phyloP scores from a whole-genome alignment of 75 land plant genomes.

The Chamaecyparis obtusa region DNA sequence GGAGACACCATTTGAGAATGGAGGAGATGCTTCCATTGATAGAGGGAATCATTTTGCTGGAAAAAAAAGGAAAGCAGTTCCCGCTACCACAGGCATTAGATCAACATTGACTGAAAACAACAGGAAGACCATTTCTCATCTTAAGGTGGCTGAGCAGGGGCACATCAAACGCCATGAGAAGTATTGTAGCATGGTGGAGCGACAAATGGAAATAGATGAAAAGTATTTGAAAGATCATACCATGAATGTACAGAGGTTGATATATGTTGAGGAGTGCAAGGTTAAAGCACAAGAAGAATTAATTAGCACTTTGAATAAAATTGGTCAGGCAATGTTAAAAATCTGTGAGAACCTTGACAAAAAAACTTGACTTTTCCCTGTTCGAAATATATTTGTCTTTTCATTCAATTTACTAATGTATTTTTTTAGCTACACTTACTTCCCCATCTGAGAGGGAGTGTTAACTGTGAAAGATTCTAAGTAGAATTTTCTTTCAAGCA shows the following conservation, averaged over 20 bases:
- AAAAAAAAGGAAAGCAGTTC: slow-evolving; percentile 1
- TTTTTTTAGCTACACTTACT: background rate
- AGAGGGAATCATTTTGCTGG: slow-evolving; percentile 1
- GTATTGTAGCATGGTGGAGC: slow-evolving; percentile 13
- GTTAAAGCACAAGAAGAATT: slow-evolving; percentile 10
- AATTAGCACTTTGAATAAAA: slow-evolving; percentile 6
- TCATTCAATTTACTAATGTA: background rate
- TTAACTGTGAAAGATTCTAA: background rate
- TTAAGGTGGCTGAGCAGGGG: slow-evolving; percentile 12
- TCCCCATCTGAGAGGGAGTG: background rate
- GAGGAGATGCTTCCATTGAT: slow-evolving; percentile 1
- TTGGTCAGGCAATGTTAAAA: slow-evolving; percentile 14
- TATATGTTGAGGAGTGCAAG: slow-evolving; percentile 10
- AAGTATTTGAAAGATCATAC: slow-evolving; percentile 9
- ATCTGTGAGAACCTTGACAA: slow-evolving; percentile 8
- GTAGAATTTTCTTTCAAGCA: background rate
- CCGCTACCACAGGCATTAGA: background rate
- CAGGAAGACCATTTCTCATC: background rate
- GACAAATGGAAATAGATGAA: slow-evolving; percentile 9
- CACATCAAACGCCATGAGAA: slow-evolving; percentile 12
- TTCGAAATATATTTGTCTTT: background rate
- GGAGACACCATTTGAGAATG: slow-evolving; percentile 4
- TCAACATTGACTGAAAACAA: slow-evolving; percentile 8
- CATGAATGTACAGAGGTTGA: slow-evolving; percentile 12
- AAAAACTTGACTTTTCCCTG: background rate